phyloP scores from a whole-genome alignment of 2,329 filamentous ascomycete species.

The Aspergillus glaucus region DNA sequence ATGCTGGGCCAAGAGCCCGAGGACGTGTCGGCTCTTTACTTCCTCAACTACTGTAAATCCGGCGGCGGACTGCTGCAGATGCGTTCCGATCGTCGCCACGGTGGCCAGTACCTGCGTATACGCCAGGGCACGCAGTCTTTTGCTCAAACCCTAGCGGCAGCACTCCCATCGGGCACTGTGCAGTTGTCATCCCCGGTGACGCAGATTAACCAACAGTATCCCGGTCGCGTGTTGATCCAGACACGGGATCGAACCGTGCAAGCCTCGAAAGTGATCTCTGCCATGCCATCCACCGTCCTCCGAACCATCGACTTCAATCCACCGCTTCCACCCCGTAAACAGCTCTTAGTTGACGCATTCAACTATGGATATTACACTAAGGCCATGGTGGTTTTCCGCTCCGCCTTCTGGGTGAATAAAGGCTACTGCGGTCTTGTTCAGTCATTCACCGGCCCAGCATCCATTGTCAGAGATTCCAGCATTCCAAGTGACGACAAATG shows the following conservation, averaged over 20 bases:
- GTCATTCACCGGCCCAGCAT: constrained; percentile 42
- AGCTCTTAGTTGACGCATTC: constrained; percentile 28
- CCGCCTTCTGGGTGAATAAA: constrained; percentile 42
- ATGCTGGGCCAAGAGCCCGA: constrained; percentile 47
- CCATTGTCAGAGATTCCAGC: constrained; percentile 43
- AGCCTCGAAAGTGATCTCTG: constrained; percentile 44
- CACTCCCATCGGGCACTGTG: constrained; percentile 20
- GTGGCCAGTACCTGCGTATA: constrained; percentile 49
- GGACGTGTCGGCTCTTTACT: constrained; percentile 48
- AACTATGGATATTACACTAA: constrained; percentile 48
- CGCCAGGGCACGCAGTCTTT: constrained; percentile 44
- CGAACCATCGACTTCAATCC: constrained; percentile 45
- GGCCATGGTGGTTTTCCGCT: constrained; percentile 40
- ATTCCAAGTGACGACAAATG: constrained; percentile 16
- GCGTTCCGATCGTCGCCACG: constrained; percentile 47
- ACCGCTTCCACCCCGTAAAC: constrained; percentile 38
- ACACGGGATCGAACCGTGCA: constrained; percentile 17
- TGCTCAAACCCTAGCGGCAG: constrained; percentile 29
- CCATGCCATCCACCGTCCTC: constrained; percentile 44
- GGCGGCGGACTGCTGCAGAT: constrained; percentile 49
- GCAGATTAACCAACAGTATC: constrained; percentile 2
- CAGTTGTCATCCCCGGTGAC: constrained; percentile 7
- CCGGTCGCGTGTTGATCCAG: neutral
- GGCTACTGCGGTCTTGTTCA: constrained; percentile 44
- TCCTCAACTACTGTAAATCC: constrained; percentile 51